Conservation (phyloP, 2,329 filamentous ascomycete genomes). For the Domatiomyces catenatus region DNA sequence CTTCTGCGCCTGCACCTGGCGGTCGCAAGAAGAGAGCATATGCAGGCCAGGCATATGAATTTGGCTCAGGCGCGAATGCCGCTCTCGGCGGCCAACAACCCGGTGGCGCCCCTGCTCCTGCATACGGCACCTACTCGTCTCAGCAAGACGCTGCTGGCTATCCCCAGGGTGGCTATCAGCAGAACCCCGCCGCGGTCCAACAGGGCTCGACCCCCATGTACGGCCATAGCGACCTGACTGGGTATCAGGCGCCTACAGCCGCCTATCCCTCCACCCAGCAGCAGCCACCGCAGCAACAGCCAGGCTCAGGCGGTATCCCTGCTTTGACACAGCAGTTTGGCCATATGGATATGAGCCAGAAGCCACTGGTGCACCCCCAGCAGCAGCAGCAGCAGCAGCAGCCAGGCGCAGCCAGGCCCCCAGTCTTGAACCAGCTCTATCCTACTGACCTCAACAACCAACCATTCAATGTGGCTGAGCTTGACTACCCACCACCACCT, state of each 20-base stretch:
- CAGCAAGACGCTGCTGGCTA: conserved; percentile 33
- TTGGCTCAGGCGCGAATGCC: conserved; percentile 75
- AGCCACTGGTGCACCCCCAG: conserved; percentile 34
- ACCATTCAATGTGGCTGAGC: conserved; percentile 83
- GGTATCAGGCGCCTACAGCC: conserved; percentile 53
- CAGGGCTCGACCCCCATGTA: conserved; percentile 18
- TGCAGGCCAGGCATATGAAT: conserved; percentile 86
- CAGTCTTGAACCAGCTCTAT: conserved; percentile 64
- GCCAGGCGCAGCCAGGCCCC: conserved; percentile 3
- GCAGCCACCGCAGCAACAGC: conserved; percentile 24
- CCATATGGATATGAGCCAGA: conserved; percentile 53
- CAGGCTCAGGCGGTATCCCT: conserved; percentile 37
- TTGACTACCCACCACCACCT: conserved; percentile 79
- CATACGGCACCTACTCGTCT: conserved; percentile 46
- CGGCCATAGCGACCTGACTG: conserved; percentile 35
- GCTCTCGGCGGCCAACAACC: conserved; percentile 34
- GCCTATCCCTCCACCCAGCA: conserved; percentile 42
- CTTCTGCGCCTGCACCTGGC: conserved; percentile 17
- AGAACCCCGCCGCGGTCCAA: conserved; percentile 21
- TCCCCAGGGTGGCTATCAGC: conserved; percentile 28
- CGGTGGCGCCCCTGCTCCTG: conserved; percentile 35
- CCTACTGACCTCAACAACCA: conserved; percentile 82
- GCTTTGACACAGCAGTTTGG: conserved; percentile 73
- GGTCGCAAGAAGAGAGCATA: conserved; percentile 76
- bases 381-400: conserved; percentile 24